These are phyloP conservation scores for Athelia psychrophila DNA, from an alignment of 1,284 basidiomycete genomes.

Conservation along the genomic window DNA sequence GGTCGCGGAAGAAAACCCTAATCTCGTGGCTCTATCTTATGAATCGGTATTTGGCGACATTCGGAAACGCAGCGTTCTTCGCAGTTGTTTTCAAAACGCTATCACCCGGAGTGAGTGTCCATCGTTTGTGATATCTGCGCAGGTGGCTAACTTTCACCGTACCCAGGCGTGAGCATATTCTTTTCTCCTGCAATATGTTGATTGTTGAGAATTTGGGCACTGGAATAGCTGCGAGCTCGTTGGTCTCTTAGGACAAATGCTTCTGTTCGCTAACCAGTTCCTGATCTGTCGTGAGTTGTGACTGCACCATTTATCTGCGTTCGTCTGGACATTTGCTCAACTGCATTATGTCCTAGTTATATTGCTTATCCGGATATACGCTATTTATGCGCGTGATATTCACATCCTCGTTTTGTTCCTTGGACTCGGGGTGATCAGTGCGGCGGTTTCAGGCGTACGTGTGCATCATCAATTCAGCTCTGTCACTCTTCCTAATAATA, in stretches of 20 bases:
- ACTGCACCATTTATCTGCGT: no score
- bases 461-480: conserved; percentile 4
- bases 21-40: not conserved
- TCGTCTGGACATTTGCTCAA: no score
- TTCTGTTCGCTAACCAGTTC: conserved; percentile 37
- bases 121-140: no score
- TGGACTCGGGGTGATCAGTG: conserved; percentile 21
- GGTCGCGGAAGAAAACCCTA: not conserved
- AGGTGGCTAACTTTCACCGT: no score
- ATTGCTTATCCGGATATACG: conserved; percentile 37
- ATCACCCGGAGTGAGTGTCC: not conserved
- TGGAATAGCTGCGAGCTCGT: conserved; percentile 25
- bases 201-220: no score
- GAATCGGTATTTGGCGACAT: not conserved
- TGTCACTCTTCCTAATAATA: no score
- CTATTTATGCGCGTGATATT: conserved; percentile 32
- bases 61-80: not conserved
- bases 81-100: not conserved
- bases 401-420: conserved; percentile 27
- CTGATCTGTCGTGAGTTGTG: conserved; percentile 38
- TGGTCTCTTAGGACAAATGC: conserved; percentile 31
- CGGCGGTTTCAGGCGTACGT: conserved; percentile 24
- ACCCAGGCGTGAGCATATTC: no score
- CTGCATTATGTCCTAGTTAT: no score
- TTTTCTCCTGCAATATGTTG: no score